Evolutionary conservation across 176 grass and related monocot species (phyloP).

Genomic region (Triticum dicoccoides): DNA sequence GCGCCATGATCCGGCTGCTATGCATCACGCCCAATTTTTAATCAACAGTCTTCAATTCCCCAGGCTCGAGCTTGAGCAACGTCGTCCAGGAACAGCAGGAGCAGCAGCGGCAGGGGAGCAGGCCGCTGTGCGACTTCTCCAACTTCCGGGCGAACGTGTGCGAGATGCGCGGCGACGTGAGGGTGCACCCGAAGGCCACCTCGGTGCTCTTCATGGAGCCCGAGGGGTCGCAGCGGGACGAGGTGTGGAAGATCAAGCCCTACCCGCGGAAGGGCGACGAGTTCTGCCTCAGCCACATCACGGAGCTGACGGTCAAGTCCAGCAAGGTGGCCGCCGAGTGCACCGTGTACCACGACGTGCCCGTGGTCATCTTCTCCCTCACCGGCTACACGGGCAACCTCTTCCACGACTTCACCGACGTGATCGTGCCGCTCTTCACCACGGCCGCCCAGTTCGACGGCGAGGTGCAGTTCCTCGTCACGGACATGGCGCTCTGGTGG

Average conservation of each 20-base stretch:
- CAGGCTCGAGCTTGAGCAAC: background rate
- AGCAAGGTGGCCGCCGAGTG: constrained; percentile 52
- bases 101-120: constrained; percentile 34
- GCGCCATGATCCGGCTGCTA: background rate
- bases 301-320: constrained; percentile 47
- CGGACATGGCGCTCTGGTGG: constrained; percentile 53
- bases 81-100: background rate
- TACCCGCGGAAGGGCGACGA: constrained; percentile 75
- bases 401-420: constrained; percentile 79
- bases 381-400: constrained; percentile 62
- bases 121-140: constrained; percentile 50
- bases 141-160: constrained; percentile 55
- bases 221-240: constrained; percentile 25
- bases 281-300: constrained; percentile 55
- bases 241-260: constrained; percentile 64
- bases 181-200: constrained; percentile 43
- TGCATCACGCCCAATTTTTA: background rate
- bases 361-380: constrained; percentile 54
- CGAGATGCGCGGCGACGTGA: constrained; percentile 58
- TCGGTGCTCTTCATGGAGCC: constrained; percentile 39
- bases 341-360: constrained; percentile 44
- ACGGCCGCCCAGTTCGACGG: constrained; percentile 61
- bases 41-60: background rate
- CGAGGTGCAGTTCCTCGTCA: constrained; percentile 58
- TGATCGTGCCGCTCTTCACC: constrained; percentile 73